phyloP scores from a whole-genome alignment of 177 flowering plant species.

The Telopea speciosissima region DNA sequence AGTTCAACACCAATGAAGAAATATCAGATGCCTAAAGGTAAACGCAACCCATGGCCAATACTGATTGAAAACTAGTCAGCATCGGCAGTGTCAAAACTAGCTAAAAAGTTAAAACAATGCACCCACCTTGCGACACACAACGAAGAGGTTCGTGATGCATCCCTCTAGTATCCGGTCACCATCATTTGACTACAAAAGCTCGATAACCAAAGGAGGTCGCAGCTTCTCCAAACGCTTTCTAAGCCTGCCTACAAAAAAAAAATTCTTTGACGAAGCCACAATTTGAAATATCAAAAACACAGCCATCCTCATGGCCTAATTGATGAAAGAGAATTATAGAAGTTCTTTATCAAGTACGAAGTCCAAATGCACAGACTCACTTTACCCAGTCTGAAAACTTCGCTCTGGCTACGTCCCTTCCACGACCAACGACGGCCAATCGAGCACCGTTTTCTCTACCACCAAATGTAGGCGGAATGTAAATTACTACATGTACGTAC shows the following conservation, averaged over 20 bases:
- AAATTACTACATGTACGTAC: slow-evolving; percentile 50
- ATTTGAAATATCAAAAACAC: background rate
- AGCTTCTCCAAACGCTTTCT: slow-evolving; percentile 74
- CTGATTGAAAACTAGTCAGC: too few species aligned
- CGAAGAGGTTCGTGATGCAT: slow-evolving; percentile 72
- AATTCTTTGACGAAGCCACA: background rate
- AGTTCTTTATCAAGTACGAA: too few species aligned
- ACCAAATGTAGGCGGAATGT: slow-evolving; percentile 56
- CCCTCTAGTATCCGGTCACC: slow-evolving; percentile 90
- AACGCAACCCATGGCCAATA: background rate
- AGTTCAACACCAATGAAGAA: background rate
- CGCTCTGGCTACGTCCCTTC: slow-evolving; percentile 62
- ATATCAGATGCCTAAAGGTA: background rate
- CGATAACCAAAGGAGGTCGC: slow-evolving; percentile 66
- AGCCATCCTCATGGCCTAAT: background rate
- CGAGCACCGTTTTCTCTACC: slow-evolving; percentile 39
- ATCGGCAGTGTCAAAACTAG: background rate
- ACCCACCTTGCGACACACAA: slow-evolving; percentile 62
- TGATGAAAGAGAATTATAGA: too few species aligned
- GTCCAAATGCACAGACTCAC: slow-evolving; percentile 27
- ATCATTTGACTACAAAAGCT: slow-evolving; percentile 79
- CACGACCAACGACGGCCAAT: slow-evolving; percentile 71
- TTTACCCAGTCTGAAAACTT: slow-evolving; percentile 91
- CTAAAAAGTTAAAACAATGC: background rate
- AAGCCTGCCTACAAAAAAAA: slow-evolving; percentile 37